Conservation (phyloP, 768 basidiomycete genomes). For the Candolleomyces efflorescens region DNA sequence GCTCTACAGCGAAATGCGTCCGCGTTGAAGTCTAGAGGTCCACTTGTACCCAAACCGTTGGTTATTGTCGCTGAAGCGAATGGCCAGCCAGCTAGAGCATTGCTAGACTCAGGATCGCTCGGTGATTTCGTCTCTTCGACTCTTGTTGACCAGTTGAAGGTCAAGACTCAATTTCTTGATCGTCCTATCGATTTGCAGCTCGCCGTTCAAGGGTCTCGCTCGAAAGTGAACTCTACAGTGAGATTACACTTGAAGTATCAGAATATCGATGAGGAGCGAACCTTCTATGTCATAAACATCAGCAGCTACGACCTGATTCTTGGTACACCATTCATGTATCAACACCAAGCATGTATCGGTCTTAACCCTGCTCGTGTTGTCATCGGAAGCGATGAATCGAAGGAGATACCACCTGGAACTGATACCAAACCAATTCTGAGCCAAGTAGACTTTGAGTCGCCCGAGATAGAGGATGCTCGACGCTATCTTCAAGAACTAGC, state of each 20-base stretch:
- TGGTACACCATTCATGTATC: slow-evolving; percentile 34
- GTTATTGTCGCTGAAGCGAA: slow-evolving; percentile 24
- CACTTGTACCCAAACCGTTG: slow-evolving; percentile 22
- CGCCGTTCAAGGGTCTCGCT: slow-evolving; percentile 32
- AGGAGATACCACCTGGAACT: background rate
- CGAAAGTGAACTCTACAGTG: slow-evolving; percentile 25
- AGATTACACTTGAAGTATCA: slow-evolving; percentile 27
- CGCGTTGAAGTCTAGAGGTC: background rate
- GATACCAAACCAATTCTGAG: background rate
- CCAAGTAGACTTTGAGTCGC: background rate
- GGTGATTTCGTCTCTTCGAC: slow-evolving; percentile 36
- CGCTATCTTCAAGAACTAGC: background rate
- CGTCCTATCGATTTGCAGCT: slow-evolving; percentile 31
- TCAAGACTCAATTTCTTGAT: slow-evolving; percentile 16
- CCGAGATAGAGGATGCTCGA: background rate
- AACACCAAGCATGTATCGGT: slow-evolving; percentile 23
- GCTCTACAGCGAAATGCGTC: background rate
- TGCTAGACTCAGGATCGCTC: slow-evolving; percentile 32
- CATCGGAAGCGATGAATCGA: slow-evolving; percentile 16
- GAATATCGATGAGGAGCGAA: slow-evolving; percentile 16
- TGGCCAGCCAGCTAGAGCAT: slow-evolving; percentile 22
- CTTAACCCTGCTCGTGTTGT: slow-evolving; percentile 21
- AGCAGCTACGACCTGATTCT: slow-evolving; percentile 37
- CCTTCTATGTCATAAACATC: slow-evolving; percentile 35
- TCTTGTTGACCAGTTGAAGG: slow-evolving; percentile 29